Conservation (phyloP, 148 eudicot species). For the Silene latifolia region DNA sequence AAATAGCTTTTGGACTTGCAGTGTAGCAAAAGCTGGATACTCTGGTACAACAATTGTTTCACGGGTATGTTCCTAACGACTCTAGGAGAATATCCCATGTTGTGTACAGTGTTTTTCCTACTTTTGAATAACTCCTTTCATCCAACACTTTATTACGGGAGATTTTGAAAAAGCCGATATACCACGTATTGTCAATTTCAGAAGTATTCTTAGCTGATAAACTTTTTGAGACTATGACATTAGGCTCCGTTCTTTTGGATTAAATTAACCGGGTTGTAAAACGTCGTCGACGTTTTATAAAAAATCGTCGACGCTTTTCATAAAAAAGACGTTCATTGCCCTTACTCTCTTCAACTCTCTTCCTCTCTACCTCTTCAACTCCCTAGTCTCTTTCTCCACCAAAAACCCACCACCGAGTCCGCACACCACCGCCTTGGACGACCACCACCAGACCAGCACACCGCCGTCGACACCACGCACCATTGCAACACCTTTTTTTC, state of each 20-base stretch:
- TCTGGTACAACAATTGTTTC: conserved; percentile 90
- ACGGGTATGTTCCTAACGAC: conserved; percentile 47
- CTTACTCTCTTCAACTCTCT: too few relatives aligned
- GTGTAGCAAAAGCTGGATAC: conserved; percentile 79
- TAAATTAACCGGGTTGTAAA: too few relatives aligned
- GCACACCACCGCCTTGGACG: too few relatives aligned
- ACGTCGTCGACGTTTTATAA: too few relatives aligned
- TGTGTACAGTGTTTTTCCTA: background rate
- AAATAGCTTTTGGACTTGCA: conserved; percentile 87
- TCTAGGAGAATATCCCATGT: background rate
- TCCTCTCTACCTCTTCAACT: too few relatives aligned
- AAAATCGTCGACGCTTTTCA: too few relatives aligned
- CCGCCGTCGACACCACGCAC: too few relatives aligned
- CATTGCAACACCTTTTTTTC: too few relatives aligned
- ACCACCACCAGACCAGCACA: too few relatives aligned
- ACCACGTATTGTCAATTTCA: background rate
- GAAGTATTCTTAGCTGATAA: background rate
- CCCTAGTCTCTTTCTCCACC: too few relatives aligned
- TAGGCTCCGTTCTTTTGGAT: background rate
- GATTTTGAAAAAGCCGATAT: background rate
- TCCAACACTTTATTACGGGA: background rate
- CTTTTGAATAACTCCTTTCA: background rate
- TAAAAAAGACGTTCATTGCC: too few relatives aligned
- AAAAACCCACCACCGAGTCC: too few relatives aligned
- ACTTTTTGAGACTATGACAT: background rate